phyloP scores from a whole-genome alignment of 2,329 filamentous ascomycete species.

The Gyromitra esculenta region DNA sequence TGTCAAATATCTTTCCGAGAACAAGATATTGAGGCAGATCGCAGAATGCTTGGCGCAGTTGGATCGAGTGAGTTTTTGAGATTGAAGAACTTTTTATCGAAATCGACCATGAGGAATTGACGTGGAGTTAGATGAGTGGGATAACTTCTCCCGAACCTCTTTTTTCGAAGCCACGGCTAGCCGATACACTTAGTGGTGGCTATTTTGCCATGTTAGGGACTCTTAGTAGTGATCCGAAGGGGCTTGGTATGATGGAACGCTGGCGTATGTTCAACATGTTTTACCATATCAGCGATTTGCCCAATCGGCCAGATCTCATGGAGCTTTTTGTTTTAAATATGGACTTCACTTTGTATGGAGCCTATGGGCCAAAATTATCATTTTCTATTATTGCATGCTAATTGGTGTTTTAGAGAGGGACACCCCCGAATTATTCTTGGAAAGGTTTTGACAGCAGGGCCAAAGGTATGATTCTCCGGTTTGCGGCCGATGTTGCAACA shows the following conservation, averaged over 20 bases:
- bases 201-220: slow-evolving; percentile 94
- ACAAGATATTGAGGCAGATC: slow-evolving; percentile 91
- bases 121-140: slow-evolving; percentile 68
- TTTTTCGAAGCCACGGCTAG: slow-evolving; percentile 84
- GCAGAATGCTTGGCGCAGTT: slow-evolving; percentile 96
- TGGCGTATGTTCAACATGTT: slow-evolving; percentile 99
- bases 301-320: slow-evolving; percentile 89
- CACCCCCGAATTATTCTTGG: slow-evolving; percentile 92
- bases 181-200: slow-evolving; percentile 86
- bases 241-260: slow-evolving; percentile 85
- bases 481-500: neutral
- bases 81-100: neutral
- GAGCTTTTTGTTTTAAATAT: slow-evolving; percentile 88
- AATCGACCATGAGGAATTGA: slow-evolving; percentile 18
- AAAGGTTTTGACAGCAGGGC: slow-evolving; percentile 90
- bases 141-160: slow-evolving; percentile 84
- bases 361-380: neutral
- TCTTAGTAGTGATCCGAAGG: slow-evolving; percentile 81
- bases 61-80: slow-evolving; percentile 61
- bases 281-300: slow-evolving; percentile 95
- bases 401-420: slow-evolving; percentile 63
- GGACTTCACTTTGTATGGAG: slow-evolving; percentile 80
- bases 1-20: slow-evolving; percentile 83
- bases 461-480: slow-evolving; percentile 67
- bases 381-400: slow-evolving; percentile 13